phyloP scores from a whole-genome alignment of 495 filamentous ascomycete species.

The Lophiostoma macrostomum region DNA sequence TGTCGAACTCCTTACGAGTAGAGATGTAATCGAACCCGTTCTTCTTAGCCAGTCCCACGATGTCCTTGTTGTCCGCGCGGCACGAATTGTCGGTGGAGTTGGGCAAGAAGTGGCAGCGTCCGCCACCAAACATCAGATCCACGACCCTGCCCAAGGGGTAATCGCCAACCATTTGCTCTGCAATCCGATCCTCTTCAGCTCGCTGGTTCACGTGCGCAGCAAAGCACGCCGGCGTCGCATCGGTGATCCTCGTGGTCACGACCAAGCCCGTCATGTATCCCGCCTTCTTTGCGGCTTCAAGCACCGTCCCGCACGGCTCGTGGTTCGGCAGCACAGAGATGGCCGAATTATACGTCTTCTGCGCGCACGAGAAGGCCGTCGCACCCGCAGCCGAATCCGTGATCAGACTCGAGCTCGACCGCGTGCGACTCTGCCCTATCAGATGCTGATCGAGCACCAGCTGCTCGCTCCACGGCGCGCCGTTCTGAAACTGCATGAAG shows the following conservation, averaged over 20 bases:
- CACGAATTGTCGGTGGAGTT: conserved; percentile 76
- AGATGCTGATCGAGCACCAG: conserved; percentile 80
- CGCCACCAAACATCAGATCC: conserved; percentile 89
- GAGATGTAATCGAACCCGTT: conserved; percentile 78
- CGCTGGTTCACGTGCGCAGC: conserved; percentile 81
- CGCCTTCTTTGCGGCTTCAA: conserved; percentile 87
- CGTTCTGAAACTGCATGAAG: conserved; percentile 70
- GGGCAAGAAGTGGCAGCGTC: conserved; percentile 87
- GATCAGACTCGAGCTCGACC: conserved; percentile 75
- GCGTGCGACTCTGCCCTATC: conserved; percentile 83
- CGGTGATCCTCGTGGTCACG: conserved; percentile 91
- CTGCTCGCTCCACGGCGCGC: conserved; percentile 64
- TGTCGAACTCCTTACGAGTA: conserved; percentile 73
- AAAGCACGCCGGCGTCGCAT: conserved; percentile 97
- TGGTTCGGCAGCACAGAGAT: conserved; percentile 85
- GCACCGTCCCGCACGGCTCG: conserved; percentile 84
- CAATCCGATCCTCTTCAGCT: conserved; percentile 81
- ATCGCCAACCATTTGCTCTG: conserved; percentile 84
- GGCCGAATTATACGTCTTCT: conserved; percentile 93
- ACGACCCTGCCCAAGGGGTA: conserved; percentile 79
- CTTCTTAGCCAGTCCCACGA: conserved; percentile 63
- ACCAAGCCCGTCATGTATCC: conserved; percentile 93
- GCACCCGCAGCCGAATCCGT: conserved; percentile 95
- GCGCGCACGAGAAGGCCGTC: conserved; percentile 88
- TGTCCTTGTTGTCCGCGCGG: conserved; percentile 67